Conservation (phyloP, 306 rosid species). For the Fragaria ananassa region DNA sequence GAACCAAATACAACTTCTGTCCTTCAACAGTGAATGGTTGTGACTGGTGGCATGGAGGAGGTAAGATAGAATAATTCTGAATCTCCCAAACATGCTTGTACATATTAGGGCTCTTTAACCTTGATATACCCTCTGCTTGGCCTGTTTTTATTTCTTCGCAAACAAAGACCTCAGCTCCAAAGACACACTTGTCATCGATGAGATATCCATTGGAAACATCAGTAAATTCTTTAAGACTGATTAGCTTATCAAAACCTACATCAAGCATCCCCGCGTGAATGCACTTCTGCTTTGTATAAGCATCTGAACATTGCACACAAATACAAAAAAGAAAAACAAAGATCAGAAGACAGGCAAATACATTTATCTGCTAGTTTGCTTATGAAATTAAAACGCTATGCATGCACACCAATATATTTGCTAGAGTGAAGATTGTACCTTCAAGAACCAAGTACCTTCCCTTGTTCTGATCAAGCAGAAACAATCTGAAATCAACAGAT, state of each 20-base stretch:
- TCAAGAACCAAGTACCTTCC: not conserved
- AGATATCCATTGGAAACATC: not conserved
- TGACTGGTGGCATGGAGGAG: constrained; percentile 10
- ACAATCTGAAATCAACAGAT: not conserved
- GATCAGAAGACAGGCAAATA: not conserved
- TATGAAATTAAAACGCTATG: not conserved
- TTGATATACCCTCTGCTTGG: constrained; percentile 39
- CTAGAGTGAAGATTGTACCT: not conserved
- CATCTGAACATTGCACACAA: not conserved
- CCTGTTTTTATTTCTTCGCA: constrained; percentile 32
- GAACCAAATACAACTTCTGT: not conserved
- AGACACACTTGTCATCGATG: not conserved
- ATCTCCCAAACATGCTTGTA: constrained; percentile 37
- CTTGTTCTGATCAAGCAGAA: not conserved
- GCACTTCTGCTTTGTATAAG: not conserved
- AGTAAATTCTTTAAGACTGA: not conserved
- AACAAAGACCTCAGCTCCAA: constrained; percentile 54
- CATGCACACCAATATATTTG: not conserved
- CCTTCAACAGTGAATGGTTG: not conserved
- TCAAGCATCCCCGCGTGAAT: not conserved
- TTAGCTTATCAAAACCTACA: not conserved
- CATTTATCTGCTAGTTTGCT: not conserved
- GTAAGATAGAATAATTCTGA: constrained; percentile 29
- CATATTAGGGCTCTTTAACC: constrained; percentile 27
- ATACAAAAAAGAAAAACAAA: not conserved